Evolutionary conservation across 805 yeast species (phyloP), one percentile per base, ranked within the genome.

Genomic region (Ascoidea tarda): DNA sequence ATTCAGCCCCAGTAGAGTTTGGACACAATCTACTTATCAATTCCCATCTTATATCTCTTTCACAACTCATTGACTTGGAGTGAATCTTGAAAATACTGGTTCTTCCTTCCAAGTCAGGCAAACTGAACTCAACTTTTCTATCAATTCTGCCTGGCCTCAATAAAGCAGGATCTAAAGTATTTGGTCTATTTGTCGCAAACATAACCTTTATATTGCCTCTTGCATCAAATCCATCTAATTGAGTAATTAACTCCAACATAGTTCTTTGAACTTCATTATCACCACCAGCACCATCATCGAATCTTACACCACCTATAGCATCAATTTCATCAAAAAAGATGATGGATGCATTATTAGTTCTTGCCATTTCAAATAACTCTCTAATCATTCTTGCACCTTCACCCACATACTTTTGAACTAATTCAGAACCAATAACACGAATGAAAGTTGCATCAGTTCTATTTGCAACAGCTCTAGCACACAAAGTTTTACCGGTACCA

Each of bases 301-400:
- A 93, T 68, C 99, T 83, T n/a, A 98, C 98, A 47, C 99, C 99
- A 59, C 99, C 99, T 67, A 93, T 88, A 46, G 99, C 99, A 72
- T 93, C 99, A 59, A 93, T 84, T 74, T 93, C 99, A 70, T 93
- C 99, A 63, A 93, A 93, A 71, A 93, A 93, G 53, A 93, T 91
- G 64, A 93, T 93, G 70, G 98, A 91, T 1, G 99, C 98, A 65
- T 91, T 90, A 70, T 93, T 93, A 45, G 98, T 86, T 66, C 99
- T 84, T 1, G 99, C 99, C 98, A 93, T 90, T 67, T 93, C 99
- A 63, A 93, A 93, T 63, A 93, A 77, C 71, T 93, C 99, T 69
- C 99, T 81, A 52, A 93, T 98, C 99, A 93, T 93, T 66, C 99
- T 81, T 5, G 99, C 99, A 72, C 99, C 99, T 72, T 93, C 99